Evolutionary conservation across 2,329 filamentous ascomycete genomes (phyloP).

Genomic region (Diaporthe sp.): DNA sequence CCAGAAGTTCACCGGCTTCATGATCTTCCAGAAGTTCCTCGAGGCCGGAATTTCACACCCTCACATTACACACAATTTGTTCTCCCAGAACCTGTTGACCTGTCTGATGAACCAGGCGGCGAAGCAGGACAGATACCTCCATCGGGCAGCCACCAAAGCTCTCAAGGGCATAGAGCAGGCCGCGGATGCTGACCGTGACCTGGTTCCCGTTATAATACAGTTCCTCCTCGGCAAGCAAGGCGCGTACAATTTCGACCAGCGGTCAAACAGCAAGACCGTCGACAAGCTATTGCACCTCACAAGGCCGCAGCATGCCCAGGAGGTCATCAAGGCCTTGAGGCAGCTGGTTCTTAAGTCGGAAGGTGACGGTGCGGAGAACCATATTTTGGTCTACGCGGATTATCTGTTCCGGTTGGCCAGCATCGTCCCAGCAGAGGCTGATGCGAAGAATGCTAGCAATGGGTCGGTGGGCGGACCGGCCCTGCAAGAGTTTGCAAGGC

Average conservation of each 20-base stretch:
- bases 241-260: constrained; percentile 84
- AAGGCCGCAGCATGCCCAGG: constrained; percentile 28
- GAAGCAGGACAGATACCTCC: constrained; percentile 81
- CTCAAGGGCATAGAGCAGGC: constrained; percentile 78
- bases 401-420: constrained; percentile 67
- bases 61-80: constrained; percentile 70
- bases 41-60: constrained; percentile 61
- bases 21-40: constrained; percentile 84
- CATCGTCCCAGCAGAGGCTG: constrained; percentile 48
- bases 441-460: constrained; percentile 47
- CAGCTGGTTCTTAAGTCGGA: constrained; percentile 46
- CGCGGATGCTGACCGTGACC: constrained; percentile 70
- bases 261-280: constrained; percentile 74
- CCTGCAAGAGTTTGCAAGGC: constrained; percentile 65
- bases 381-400: constrained; percentile 64
- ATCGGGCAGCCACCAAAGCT: constrained; percentile 82
- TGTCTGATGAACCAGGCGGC: constrained; percentile 87
- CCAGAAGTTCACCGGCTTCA: constrained; percentile 92
- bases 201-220: constrained; percentile 72
- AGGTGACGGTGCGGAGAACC: constrained; percentile 47
- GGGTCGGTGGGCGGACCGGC: constrained; percentile 56
- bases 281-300: constrained; percentile 61
- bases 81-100: constrained; percentile 85
- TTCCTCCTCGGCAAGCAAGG: constrained; percentile 79
- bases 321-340: constrained; percentile 34